Evolutionary conservation across 148 eudicot genomes (phyloP).

Genomic region (Rhododendron mucronatum): DNA sequence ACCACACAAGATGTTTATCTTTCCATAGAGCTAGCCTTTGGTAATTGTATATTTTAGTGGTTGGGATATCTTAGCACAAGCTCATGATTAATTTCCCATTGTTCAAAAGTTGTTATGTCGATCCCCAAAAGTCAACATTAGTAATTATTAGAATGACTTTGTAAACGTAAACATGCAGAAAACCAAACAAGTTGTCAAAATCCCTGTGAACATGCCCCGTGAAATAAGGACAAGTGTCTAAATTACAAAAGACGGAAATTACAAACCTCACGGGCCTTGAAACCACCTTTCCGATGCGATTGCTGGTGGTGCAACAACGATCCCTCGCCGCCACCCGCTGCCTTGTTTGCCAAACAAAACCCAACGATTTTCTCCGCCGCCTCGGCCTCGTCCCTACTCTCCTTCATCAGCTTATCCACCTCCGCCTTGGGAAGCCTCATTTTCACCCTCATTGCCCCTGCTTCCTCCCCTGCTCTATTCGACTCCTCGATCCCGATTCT

Average conservation of each 20-base stretch:
- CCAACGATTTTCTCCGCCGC: constrained; percentile 58
- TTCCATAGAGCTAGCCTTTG: too few relatives aligned
- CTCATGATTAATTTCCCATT: neutral
- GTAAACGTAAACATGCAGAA: neutral
- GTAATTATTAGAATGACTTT: neutral
- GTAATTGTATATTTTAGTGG: too few relatives aligned
- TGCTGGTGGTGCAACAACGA: constrained; percentile 10
- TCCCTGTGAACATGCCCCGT: constrained; percentile 14
- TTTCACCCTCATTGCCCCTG: constrained; percentile 33
- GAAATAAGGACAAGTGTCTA: constrained; percentile 11
- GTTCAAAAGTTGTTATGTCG: neutral
- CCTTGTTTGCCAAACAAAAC: constrained; percentile 35
- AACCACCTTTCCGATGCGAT: constrained; percentile 16
- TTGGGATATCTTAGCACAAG: neutral
- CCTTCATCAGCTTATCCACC: constrained; percentile 59
- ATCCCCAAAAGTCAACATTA: neutral
- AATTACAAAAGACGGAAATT: neutral
- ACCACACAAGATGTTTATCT: too few relatives aligned
- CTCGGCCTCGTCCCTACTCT: constrained; percentile 45
- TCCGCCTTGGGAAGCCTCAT: constrained; percentile 75
- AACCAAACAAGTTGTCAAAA: neutral
- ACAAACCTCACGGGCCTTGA: constrained; percentile 32
- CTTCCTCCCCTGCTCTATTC: neutral
- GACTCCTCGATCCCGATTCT: constrained; percentile 30
- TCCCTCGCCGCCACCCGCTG: constrained; percentile 9